Evolutionary conservation across 1,139 yeast genomes (phyloP), one percentile per base, ranked within the genome.

Genomic region (Hansenula sp.): DNA sequence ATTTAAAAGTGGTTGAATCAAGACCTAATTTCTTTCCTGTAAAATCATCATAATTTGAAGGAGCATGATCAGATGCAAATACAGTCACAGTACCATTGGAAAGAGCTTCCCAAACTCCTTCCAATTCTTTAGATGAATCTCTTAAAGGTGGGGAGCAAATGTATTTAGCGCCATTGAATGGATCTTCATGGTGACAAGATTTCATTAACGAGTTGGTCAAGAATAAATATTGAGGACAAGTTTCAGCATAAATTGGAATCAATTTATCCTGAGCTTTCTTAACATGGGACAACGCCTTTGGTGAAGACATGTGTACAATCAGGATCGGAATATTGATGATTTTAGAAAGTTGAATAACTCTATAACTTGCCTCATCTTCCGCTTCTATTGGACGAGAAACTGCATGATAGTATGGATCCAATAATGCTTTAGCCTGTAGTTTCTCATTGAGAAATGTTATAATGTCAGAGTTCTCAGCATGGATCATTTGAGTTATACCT

Each of bases 111-210:
- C 78, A 73, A 25, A 73, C 67, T 17, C 67, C 71, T 16, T 71
- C 70, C 28, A 71, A 56, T 42, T 71, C 72, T 34, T 54, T 50
- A 21, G 58, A 57, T 16, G 63, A 55, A 31, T 70, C 67, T 50
- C 78, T 63, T 42, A 72, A 53, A 2, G 78, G 78, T 0, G 78
- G 78, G 7, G 77, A 72, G 52, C 77, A 73, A 33, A 73, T 66
- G 49, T 66, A 71, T 56, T 72, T 74, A 13, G 78, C 76, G 3
- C 76, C 74, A 53, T 66, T 70, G 47, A 69, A 71, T 33, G 57
- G 49, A 39, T 62, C 65, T 8, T 49, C 47, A 5, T 44, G 46
- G 21, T 54, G 51, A 34, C 53, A 15, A 41, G 46, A 4, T 40
- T 63, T 62, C 47, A 71, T 50, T 40, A 64, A 58, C 37, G 66